Evolutionary conservation across 176 grass and related monocot species (phyloP), one percentile per base, ranked within the genome.

Genomic region (Avena sativa): DNA sequence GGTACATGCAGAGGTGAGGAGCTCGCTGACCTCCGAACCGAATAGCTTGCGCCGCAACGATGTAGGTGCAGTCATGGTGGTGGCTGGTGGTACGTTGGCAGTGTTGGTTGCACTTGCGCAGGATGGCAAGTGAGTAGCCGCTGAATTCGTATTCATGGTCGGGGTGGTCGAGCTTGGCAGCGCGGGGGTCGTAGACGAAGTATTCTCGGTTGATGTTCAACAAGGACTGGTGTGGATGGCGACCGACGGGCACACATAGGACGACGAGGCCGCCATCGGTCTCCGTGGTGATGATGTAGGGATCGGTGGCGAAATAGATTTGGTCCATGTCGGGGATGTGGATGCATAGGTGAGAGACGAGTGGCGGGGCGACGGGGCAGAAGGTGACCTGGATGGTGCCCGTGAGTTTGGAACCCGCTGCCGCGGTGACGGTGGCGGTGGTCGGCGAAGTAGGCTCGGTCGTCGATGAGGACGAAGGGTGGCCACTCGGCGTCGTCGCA

Each of bases 301-400:
- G 63, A 16, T 53, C 17, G 17, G 21, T 0, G 10, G 63, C 5
- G 49, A 82, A 49, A 11, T 6, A 5, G 43, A 20, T 4, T 5
- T 1, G 46, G 46, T 74, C 46, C 12, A 50, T 25, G 46, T 12
- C 71, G 21, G 21, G 0, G 71, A 21, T 6, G 12, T 28, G n/a
- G 21, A 74, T 25, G 47, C 71, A 50, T 12, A 74, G 0, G 71
- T 25, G 15, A 9, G 71, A 74, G 46, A 74, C 12, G 11, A 3
- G 48, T 5, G 63, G 51, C 1, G 80, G 80, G 30, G 44, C 28
- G 19, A 32, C 49, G 28, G n/a, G 17, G 64, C 10, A 82, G 19
- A 82, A 51, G 49, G 64, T 70, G 12, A 82, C 80, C 80, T 53
- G 50, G 80, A 82, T 72, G 20, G 12, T 2, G 15, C 66, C 44